A percentile compares a stretch with the other conserved stretches of the same genome.
These are phyloP conservation scores for Fragaria ananassa DNA, from an alignment of 306 rosid genomes.

Conservation along the genomic window DNA sequence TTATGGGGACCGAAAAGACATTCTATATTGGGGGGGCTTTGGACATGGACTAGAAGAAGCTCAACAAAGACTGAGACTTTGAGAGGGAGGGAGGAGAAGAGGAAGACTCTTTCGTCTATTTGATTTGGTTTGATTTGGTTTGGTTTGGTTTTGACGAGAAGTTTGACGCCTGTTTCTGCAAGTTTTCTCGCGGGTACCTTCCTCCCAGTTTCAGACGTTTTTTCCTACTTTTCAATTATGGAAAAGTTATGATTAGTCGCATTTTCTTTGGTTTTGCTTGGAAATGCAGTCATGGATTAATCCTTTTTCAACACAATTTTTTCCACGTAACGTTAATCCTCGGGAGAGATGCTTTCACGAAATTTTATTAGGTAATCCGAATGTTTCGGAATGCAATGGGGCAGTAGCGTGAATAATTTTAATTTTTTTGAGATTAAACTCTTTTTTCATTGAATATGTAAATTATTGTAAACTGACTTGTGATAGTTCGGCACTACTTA, in stretches of 20 bases:
- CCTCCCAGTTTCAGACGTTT: too few species aligned
- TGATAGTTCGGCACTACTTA: too few species aligned
- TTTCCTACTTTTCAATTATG: neutral
- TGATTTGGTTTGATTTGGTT: neutral
- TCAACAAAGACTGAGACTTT: neutral
- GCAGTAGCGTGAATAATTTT: too few species aligned
- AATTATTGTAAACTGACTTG: too few species aligned
- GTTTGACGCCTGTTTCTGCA: slow-evolving; percentile 34
- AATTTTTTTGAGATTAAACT: too few species aligned
- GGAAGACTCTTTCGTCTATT: neutral
- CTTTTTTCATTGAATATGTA: too few species aligned
- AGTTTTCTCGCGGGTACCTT: slow-evolving; percentile 4
- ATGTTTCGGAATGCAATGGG: too few species aligned
- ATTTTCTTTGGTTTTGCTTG: neutral
- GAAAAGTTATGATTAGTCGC: neutral
- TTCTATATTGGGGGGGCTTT: neutral
- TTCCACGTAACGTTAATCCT: neutral
- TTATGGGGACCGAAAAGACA: neutral
- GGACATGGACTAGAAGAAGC: neutral
- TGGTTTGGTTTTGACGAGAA: neutral
- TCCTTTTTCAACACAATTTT: neutral
- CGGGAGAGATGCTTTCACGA: neutral
- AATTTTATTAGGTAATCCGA: too few species aligned
- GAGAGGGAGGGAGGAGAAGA: neutral
- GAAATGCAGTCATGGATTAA: neutral